A percentile compares a stretch with the other conserved stretches of the same genome.
Conservation (phyloP, 2,329 filamentous ascomycete species). For the Paraphoma sp. region DNA sequence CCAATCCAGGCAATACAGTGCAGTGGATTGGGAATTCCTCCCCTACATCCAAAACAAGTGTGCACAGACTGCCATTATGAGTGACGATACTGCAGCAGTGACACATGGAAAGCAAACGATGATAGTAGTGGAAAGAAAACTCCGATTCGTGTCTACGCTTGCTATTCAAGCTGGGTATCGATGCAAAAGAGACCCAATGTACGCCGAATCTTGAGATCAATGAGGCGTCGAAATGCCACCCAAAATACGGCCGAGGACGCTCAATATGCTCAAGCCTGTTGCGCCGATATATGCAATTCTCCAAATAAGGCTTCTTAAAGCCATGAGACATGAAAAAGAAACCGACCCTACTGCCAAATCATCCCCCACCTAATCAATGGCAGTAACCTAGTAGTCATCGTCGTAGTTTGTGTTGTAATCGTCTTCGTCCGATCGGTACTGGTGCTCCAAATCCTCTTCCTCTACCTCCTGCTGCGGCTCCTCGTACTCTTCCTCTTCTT, state of each 20-base stretch:
- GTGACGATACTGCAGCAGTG: neutral
- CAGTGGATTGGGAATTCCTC: constrained; percentile 42
- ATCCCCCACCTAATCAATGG: neutral
- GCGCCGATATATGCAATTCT: neutral
- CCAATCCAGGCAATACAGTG: constrained; percentile 24
- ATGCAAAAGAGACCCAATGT: neutral
- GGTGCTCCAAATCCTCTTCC: constrained; percentile 46
- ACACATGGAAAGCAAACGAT: neutral
- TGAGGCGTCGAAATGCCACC: neutral
- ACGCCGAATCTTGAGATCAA: too few relatives aligned
- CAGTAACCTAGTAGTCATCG: constrained; percentile 26
- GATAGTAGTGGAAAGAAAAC: neutral
- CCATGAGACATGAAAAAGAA: too few relatives aligned
- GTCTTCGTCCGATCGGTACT: constrained; percentile 43
- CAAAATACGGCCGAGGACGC: neutral
- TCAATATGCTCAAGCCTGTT: neutral
- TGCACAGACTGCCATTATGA: neutral
- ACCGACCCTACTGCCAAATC: too few relatives aligned
- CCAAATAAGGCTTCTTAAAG: neutral
- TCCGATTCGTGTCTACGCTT: neutral
- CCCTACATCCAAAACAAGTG: constrained; percentile 29
- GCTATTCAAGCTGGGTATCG: neutral
- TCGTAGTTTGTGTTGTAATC: constrained; percentile 49
- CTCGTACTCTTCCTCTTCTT: constrained; percentile 29
- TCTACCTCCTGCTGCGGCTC: constrained; percentile 47